Evolutionary conservation across 2,329 filamentous ascomycete species (phyloP).

Genomic region (Fusarium tjaetaba): DNA sequence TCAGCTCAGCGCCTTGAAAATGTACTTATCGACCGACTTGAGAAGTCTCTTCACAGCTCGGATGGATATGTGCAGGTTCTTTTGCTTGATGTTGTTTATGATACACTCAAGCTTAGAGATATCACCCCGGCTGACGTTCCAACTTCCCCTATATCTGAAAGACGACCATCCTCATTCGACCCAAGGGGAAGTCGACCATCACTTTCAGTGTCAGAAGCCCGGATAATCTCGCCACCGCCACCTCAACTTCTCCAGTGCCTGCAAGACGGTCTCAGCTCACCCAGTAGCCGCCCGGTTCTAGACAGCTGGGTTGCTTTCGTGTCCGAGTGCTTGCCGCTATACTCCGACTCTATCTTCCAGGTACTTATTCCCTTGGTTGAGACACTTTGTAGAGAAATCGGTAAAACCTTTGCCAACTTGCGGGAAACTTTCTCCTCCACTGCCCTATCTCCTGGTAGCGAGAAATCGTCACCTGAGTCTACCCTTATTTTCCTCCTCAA

Average conservation of each 20-base stretch:
- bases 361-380: slow-evolving; percentile 91
- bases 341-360: slow-evolving; percentile 86
- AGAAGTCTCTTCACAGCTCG: slow-evolving; percentile 65
- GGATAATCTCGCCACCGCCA: slow-evolving; percentile 62
- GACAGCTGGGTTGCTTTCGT: slow-evolving; percentile 94
- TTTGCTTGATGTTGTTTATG: slow-evolving; percentile 80
- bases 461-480: slow-evolving; percentile 66
- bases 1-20: slow-evolving; percentile 75
- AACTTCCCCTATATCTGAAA: slow-evolving; percentile 58
- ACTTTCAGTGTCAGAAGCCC: slow-evolving; percentile 45
- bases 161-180: slow-evolving; percentile 55
- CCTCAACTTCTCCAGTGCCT: slow-evolving; percentile 83
- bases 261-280: slow-evolving; percentile 80
- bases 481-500: slow-evolving; percentile 89
- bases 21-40: slow-evolving; percentile 74
- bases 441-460: slow-evolving; percentile 26
- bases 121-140: slow-evolving; percentile 52
- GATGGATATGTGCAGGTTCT: slow-evolving; percentile 80
- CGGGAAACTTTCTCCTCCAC: slow-evolving; percentile 67
- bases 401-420: slow-evolving; percentile 75
- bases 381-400: slow-evolving; percentile 84
- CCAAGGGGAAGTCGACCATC: slow-evolving; percentile 53
- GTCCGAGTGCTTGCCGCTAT: slow-evolving; percentile 83
- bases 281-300: slow-evolving; percentile 77
- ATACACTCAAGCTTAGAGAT: slow-evolving; percentile 74